These are phyloP conservation scores for Loxodes magnus DNA, from an alignment of 73 alveolate species.

Conservation along the genomic window DNA sequence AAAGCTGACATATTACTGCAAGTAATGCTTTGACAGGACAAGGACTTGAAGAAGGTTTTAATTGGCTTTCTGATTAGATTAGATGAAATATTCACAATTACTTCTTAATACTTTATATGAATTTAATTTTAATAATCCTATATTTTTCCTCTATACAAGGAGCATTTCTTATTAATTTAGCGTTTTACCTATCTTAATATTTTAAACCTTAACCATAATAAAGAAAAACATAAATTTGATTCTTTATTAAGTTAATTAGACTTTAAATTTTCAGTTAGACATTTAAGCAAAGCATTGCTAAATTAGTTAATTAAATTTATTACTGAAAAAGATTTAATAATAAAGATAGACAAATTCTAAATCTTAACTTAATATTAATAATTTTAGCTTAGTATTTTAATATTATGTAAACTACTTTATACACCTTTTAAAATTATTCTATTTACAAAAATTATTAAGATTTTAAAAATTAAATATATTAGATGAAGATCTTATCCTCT, in stretches of 20 bases:
- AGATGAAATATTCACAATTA: slow-evolving; percentile 15
- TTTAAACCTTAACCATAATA: background rate
- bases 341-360: too few relatives aligned
- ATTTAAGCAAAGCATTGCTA: too few relatives aligned
- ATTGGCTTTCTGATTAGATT: slow-evolving; percentile 17
- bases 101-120: background rate
- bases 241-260: too few relatives aligned
- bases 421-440: too few relatives aligned
- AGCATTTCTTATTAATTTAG: background rate
- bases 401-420: too few relatives aligned
- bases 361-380: too few relatives aligned
- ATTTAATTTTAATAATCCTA: background rate
- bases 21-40: slow-evolving; percentile 22
- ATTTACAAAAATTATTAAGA: too few relatives aligned
- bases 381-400: too few relatives aligned
- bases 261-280: too few relatives aligned
- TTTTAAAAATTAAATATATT: background rate
- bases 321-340: too few relatives aligned
- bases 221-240: too few relatives aligned
- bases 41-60: slow-evolving; percentile 21
- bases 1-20: slow-evolving; percentile 40
- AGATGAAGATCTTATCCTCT: background rate
- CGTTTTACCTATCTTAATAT: background rate
- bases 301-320: too few relatives aligned
- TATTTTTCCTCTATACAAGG: background rate